These are phyloP conservation scores for Picea glauca DNA, from an alignment of 75 land plant genomes.

Conservation along the genomic window DNA sequence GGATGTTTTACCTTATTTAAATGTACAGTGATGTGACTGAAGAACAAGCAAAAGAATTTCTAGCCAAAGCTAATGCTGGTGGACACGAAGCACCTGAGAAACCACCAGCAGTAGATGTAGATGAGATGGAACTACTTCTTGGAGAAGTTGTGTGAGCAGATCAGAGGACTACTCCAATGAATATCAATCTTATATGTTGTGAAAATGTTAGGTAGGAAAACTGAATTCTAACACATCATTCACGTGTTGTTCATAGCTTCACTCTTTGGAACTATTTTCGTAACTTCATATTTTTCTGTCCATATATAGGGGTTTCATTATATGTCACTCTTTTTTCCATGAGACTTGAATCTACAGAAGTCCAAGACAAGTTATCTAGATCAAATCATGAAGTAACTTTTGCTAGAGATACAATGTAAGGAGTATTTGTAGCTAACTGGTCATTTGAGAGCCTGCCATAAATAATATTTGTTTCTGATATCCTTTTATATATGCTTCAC, in stretches of 20 bases:
- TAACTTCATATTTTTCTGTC: background rate
- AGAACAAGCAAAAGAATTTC: conserved; percentile 36
- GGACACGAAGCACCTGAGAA: conserved; percentile 10
- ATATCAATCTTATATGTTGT: background rate
- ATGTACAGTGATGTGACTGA: conserved; percentile 36
- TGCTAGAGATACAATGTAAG: background rate
- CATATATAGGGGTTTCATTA: background rate
- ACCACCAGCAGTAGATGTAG: conserved; percentile 30
- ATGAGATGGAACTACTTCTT: conserved; percentile 40
- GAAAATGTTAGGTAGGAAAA: too few relatives aligned
- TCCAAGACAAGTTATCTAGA: background rate
- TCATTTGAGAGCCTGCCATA: background rate
- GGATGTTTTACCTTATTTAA: background rate
- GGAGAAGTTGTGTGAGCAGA: conserved; percentile 29
- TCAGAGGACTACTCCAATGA: background rate
- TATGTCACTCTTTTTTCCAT: background rate
- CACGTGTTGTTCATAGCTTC: background rate
- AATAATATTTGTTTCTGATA: background rate
- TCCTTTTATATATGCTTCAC: background rate
- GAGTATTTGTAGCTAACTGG: background rate
- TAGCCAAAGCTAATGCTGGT: conserved; percentile 12
- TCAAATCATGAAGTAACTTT: background rate
- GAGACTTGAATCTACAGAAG: background rate
- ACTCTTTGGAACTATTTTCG: background rate
- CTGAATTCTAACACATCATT: too few relatives aligned